These are phyloP conservation scores for Botrytis fabae DNA, from an alignment of 2,329 filamentous ascomycete species.

Conservation along the genomic window DNA sequence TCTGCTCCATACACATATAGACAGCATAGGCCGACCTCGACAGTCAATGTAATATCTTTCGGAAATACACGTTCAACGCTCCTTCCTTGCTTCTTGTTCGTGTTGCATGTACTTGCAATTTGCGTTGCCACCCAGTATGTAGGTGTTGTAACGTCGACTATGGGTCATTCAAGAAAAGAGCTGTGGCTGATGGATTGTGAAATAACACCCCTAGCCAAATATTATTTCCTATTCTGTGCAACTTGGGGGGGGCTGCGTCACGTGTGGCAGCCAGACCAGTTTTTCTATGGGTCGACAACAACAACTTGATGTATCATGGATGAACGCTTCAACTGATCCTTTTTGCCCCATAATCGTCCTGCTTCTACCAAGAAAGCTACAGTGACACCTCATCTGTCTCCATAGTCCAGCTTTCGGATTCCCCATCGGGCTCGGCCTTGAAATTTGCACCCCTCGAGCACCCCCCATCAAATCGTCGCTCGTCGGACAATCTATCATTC, in stretches of 20 bases:
- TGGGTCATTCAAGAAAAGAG: neutral
- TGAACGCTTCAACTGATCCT: neutral
- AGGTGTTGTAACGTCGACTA: too few species aligned
- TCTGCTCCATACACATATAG: neutral
- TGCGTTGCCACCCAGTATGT: too few species aligned
- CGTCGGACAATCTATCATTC: neutral
- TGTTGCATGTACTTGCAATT: too few species aligned
- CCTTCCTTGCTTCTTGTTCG: neutral
- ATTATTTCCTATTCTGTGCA: neutral
- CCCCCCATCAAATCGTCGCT: neutral
- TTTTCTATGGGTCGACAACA: constrained; percentile 14
- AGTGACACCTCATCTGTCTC: constrained; percentile 15
- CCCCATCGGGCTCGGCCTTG: neutral
- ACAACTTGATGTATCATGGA: constrained; percentile 8
- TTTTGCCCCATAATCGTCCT: neutral
- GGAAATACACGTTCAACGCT: neutral
- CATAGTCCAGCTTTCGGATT: neutral
- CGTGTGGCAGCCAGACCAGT: neutral
- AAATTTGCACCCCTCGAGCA: neutral
- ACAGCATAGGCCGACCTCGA: too few species aligned
- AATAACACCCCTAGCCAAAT: neutral
- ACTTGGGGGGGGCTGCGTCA: neutral
- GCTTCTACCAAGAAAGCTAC: neutral
- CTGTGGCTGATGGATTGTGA: neutral
- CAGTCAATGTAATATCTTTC: neutral